Conservation (phyloP, 441 rosid genomes). For the Pelargonium cotyledonis region DNA sequence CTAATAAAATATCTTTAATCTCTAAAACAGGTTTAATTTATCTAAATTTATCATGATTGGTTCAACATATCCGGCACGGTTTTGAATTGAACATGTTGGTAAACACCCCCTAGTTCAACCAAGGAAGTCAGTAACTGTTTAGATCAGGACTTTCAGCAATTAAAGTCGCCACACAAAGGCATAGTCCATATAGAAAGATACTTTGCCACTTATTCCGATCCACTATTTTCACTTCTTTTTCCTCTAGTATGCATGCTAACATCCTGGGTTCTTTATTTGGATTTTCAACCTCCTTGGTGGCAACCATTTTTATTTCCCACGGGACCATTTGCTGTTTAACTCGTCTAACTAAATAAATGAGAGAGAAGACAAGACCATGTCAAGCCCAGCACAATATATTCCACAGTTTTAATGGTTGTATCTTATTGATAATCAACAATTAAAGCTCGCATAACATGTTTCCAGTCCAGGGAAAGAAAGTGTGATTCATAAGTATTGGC, state of each 20-base stretch:
- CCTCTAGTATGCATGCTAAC: background rate
- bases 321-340: background rate
- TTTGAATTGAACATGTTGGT: no score
- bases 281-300: background rate
- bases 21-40: no score
- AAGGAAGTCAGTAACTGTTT: background rate
- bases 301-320: background rate
- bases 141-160: background rate
- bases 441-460: background rate
- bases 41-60: no score
- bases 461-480: background rate
- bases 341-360: background rate
- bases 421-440: background rate
- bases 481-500: background rate
- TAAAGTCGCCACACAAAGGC: background rate
- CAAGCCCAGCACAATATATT: background rate
- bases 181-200: background rate
- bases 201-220: background rate
- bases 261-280: background rate
- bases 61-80: no score
- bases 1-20: no score
- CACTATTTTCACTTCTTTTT: background rate
- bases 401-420: background rate
- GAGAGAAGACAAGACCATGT: background rate
- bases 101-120: background rate